Conservation (phyloP, 192 early-diverging fungal genomes). For the Gonapodya sp. region DNA sequence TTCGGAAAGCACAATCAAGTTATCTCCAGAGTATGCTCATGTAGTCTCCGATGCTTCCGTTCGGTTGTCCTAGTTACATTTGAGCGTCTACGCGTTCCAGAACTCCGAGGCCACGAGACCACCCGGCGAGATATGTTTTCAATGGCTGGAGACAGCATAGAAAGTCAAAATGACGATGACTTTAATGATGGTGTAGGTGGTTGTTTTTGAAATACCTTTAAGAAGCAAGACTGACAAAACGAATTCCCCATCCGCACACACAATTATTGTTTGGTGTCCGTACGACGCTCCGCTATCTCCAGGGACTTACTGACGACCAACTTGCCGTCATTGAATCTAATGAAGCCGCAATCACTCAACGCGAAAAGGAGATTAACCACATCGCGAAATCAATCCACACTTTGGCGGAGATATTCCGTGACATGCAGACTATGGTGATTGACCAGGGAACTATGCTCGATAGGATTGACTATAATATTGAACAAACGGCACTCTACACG, state of each 20-base stretch:
- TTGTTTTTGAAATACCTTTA: too few relatives aligned
- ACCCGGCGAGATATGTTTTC: background rate
- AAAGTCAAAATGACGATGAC: conserved; percentile 25
- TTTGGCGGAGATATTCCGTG: conserved; percentile 83
- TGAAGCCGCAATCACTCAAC: conserved; percentile 63
- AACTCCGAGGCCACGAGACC: background rate
- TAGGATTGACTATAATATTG: conserved; percentile 95
- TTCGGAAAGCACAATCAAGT: conserved; percentile 75
- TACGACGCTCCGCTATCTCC: conserved; percentile 13
- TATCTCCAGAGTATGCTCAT: conserved; percentile 70
- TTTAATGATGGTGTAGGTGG: conserved; percentile 23
- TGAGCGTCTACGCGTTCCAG: background rate
- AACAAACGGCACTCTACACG: conserved; percentile 67
- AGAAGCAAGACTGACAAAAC: too few relatives aligned
- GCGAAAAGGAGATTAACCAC: conserved; percentile 86
- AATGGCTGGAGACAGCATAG: background rate
- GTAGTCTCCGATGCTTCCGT: background rate
- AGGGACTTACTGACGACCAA: conserved; percentile 85
- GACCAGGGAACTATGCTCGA: conserved; percentile 96
- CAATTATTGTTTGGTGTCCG: conserved; percentile 17
- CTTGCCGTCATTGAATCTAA: conserved; percentile 64
- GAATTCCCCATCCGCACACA: background rate
- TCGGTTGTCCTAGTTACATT: too few relatives aligned
- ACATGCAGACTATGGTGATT: conserved; percentile 91
- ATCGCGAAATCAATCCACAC: conserved; percentile 86